phyloP scores from a whole-genome alignment of 805 yeast species.

The Myxozyma monticola region DNA sequence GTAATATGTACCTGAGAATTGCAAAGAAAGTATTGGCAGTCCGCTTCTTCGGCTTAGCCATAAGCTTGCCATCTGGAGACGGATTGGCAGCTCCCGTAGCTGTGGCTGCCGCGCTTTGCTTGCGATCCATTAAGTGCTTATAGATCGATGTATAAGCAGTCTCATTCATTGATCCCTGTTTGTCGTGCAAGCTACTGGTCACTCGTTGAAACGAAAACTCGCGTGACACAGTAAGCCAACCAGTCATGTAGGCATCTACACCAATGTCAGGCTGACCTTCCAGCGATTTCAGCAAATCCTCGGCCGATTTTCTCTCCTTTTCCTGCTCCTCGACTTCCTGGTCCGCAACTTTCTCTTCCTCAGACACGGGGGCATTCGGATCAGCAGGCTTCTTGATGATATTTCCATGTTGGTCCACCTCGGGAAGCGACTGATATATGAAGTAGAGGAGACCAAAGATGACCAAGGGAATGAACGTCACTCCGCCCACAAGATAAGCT shows the following conservation, averaged over 20 bases:
- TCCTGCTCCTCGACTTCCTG: conserved; percentile 17
- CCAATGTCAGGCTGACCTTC: conserved; percentile 63
- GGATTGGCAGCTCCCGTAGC: neutral
- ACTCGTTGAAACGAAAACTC: conserved; percentile 47
- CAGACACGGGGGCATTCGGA: neutral
- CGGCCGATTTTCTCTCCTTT: conserved; percentile 45
- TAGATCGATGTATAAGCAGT: conserved; percentile 64
- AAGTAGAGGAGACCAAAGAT: conserved; percentile 44
- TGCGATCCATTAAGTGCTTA: conserved; percentile 47
- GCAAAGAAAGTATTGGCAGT: conserved; percentile 37
- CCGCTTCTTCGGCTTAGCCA: conserved; percentile 39
- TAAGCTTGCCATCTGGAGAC: conserved; percentile 39
- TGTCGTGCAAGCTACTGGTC: conserved; percentile 30
- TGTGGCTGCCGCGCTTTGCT: conserved; percentile 7
- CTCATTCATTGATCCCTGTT: conserved; percentile 41
- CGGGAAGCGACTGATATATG: conserved; percentile 42
- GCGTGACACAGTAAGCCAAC: conserved; percentile 83
- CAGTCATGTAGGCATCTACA: conserved; percentile 58
- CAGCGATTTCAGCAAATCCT: conserved; percentile 54
- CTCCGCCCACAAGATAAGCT: conserved; percentile 72
- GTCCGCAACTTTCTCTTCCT: neutral
- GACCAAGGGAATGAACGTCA: conserved; percentile 71
- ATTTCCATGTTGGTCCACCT: conserved; percentile 28
- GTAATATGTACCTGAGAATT: conserved; percentile 38
- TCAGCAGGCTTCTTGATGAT: conserved; percentile 5